Conservation (phyloP, 73 alveolate genomes). For the Paramecium caudatum region DNA sequence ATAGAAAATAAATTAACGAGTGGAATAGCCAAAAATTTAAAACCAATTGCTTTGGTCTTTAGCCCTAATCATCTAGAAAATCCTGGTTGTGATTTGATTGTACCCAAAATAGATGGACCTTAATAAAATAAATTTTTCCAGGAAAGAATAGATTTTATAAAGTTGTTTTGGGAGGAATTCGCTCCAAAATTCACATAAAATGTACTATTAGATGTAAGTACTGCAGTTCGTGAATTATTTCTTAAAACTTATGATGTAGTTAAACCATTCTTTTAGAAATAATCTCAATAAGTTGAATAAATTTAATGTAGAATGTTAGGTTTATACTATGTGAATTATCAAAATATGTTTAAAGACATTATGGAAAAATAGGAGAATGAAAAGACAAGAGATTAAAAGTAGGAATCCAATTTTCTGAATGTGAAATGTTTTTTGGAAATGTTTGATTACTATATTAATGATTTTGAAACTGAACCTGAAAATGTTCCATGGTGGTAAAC, state of each 20-base stretch:
- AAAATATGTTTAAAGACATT: neutral
- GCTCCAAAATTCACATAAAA: conserved; percentile 41
- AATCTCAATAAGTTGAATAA: neutral
- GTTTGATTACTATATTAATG: conserved; percentile 10
- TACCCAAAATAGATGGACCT: conserved; percentile 28
- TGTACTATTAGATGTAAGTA: neutral
- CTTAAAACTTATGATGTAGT: conserved; percentile 50
- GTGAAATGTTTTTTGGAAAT: conserved; percentile 38
- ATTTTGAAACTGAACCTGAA: neutral
- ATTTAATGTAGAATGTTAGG: conserved; percentile 57
- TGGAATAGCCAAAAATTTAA: neutral
- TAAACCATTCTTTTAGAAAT: conserved; percentile 17
- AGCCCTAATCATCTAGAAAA: neutral
- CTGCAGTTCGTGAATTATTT: conserved; percentile 11
- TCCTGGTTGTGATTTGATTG: conserved; percentile 38
- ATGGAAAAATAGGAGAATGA: neutral
- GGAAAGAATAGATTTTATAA: conserved; percentile 44
- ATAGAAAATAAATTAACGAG: conserved; percentile 40
- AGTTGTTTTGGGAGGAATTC: conserved; percentile 18
- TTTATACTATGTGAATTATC: neutral
- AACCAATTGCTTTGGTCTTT: conserved; percentile 25
- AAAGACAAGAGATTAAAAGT: neutral
- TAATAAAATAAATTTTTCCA: conserved; percentile 17
- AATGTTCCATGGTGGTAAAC: neutral
- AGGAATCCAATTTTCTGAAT: conserved; percentile 48